Evolutionary conservation across 768 basidiomycete genomes (phyloP).

Genomic region (Myochromella boudieri): DNA sequence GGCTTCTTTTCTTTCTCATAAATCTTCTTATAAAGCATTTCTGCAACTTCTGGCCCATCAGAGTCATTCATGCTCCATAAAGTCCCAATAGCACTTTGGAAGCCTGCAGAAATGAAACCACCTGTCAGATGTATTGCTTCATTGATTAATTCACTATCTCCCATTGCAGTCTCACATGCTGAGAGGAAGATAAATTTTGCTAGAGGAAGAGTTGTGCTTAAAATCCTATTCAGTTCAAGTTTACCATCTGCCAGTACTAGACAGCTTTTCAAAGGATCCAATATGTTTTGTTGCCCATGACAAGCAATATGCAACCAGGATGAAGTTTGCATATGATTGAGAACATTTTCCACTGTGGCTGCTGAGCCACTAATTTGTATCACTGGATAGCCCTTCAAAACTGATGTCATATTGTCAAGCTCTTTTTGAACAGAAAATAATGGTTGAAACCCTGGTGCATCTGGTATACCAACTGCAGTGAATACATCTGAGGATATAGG

Average conservation of each 20-base stretch:
- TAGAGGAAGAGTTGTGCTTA: slow-evolving; percentile 14
- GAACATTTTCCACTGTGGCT: slow-evolving; percentile 9
- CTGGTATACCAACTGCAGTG: slow-evolving; percentile 4
- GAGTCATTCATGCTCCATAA: slow-evolving; percentile 20
- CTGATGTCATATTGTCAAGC: not conserved
- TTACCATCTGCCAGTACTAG: slow-evolving; percentile 17
- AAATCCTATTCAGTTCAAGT: slow-evolving; percentile 23
- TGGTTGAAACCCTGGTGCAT: not conserved
- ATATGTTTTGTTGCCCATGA: slow-evolving; percentile 20
- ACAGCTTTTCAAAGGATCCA: slow-evolving; percentile 16
- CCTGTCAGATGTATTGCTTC: slow-evolving; percentile 33
- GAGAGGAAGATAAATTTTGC: slow-evolving; percentile 36
- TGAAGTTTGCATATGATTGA: slow-evolving; percentile 9
- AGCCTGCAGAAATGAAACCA: slow-evolving; percentile 26
- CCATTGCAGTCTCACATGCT: slow-evolving; percentile 25
- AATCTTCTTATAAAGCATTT: slow-evolving; percentile 11
- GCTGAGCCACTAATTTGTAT: not conserved
- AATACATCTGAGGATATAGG: not conserved
- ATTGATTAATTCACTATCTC: slow-evolving; percentile 17
- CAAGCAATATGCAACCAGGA: slow-evolving; percentile 24
- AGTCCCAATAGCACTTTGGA: slow-evolving; percentile 22
- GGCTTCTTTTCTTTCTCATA: slow-evolving; percentile 4
- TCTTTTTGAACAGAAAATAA: not conserved
- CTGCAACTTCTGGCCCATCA: slow-evolving; percentile 16
- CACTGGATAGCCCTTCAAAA: not conserved